Percentiles rank a stretch among this genome's conserved stretches.
These are phyloP conservation scores for Penicillium sp. DNA, from an alignment of 2,329 filamentous ascomycete species.

Conservation along the genomic window DNA sequence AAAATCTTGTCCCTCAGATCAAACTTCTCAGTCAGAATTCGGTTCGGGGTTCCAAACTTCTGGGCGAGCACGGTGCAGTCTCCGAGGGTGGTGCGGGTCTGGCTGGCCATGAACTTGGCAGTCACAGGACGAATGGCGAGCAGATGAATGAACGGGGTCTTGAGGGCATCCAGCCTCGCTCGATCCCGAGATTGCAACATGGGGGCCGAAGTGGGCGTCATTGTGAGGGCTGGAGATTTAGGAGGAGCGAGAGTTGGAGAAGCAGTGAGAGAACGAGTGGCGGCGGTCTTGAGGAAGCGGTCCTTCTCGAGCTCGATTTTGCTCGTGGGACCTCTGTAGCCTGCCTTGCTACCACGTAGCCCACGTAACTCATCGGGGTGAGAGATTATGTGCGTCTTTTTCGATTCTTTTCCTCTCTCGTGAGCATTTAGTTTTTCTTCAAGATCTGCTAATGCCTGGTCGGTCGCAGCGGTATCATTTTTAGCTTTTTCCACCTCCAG, in stretches of 20 bases:
- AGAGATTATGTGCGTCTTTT: conserved; percentile 50
- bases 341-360: conserved; percentile 36
- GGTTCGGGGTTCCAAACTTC: conserved; percentile 56
- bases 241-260: conserved; percentile 44
- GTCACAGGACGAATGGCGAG: conserved; percentile 56
- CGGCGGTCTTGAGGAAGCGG: conserved; percentile 39
- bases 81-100: conserved; percentile 51
- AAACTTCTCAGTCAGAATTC: conserved; percentile 53
- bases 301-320: conserved; percentile 46
- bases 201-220: conserved; percentile 48
- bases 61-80: conserved; percentile 51
- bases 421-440: conserved; percentile 62
- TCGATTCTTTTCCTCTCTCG: conserved; percentile 62
- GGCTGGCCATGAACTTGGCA: conserved; percentile 48
- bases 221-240: conserved; percentile 39
- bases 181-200: conserved; percentile 39
- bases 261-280: conserved; percentile 43
- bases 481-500: conserved; percentile 58
- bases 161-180: conserved; percentile 46
- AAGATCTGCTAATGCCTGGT: conserved; percentile 61
- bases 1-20: conserved; percentile 60
- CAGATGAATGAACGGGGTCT: conserved; percentile 52
- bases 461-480: conserved; percentile 57
- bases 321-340: conserved; percentile 36
- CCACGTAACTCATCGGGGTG: conserved; percentile 40